phyloP scores from a whole-genome alignment of 2,329 filamentous ascomycete species.

The Colletotrichum tropicale region DNA sequence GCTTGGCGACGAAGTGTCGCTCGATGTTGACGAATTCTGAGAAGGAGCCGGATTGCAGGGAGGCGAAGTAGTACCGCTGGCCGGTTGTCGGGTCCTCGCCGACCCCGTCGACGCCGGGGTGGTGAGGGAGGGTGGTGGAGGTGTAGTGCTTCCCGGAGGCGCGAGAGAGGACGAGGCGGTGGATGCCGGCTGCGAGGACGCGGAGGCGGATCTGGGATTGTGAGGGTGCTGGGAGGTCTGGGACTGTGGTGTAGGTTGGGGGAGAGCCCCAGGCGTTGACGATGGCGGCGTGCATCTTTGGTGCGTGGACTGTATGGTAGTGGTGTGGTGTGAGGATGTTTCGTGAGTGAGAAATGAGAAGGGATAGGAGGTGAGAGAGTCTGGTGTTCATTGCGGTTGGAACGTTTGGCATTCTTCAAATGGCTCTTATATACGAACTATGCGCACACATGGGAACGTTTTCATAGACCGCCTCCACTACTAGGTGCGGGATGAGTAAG shows the following conservation, averaged over 20 bases:
- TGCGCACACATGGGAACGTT: not conserved
- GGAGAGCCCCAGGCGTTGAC: conserved; percentile 42
- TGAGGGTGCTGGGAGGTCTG: conserved; percentile 33
- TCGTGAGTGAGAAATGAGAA: not conserved
- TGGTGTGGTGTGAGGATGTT: not conserved
- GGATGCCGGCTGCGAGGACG: conserved; percentile 51
- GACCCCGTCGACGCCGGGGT: conserved; percentile 58
- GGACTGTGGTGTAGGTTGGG: conserved; percentile 30
- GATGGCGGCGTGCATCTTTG: conserved; percentile 39
- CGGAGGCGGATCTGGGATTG: conserved; percentile 52
- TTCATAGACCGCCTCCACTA: not conserved
- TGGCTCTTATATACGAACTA: not conserved
- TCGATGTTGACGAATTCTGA: conserved; percentile 54
- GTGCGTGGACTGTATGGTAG: not conserved
- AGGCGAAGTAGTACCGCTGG: conserved; percentile 53
- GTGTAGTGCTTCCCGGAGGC: conserved; percentile 61
- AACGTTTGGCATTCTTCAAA: not conserved
- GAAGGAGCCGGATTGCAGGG: conserved; percentile 43
- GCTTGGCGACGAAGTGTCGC: conserved; percentile 35
- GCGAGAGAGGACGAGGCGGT: conserved; percentile 57
- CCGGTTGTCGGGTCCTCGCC: conserved; percentile 49
- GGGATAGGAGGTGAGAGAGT: not conserved
- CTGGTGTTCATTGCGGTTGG: not conserved
- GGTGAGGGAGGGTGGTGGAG: conserved; percentile 51
- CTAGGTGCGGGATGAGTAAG: not conserved